These are phyloP conservation scores for Rheum nobile DNA, from an alignment of 148 eudicot genomes.

Conservation along the genomic window DNA sequence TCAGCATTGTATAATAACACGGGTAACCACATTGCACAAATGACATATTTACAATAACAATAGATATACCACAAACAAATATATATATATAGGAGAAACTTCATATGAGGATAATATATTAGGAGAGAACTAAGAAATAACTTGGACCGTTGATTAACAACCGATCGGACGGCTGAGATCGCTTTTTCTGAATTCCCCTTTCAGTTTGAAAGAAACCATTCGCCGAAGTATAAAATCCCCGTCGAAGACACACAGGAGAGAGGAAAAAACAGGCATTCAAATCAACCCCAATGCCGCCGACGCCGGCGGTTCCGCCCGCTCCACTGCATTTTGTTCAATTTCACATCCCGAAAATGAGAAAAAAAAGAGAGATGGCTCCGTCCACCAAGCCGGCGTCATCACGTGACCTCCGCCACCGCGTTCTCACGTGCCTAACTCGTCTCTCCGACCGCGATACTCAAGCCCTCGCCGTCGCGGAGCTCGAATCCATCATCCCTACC, in stretches of 20 bases:
- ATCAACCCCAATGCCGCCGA: slow-evolving; percentile 20
- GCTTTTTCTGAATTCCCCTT: no score
- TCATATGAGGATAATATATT: no score
- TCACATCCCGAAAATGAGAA: not conserved
- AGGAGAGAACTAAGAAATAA: no score
- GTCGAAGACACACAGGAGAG: not conserved
- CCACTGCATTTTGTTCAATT: not conserved
- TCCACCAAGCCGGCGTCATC: slow-evolving; percentile 15
- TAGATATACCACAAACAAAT: no score
- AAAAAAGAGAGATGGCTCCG: slow-evolving; percentile 4
- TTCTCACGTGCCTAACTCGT: slow-evolving; percentile 65
- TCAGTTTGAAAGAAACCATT: not conserved
- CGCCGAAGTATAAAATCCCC: slow-evolving; percentile 1
- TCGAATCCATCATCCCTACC: slow-evolving; percentile 52
- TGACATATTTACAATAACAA: no score
- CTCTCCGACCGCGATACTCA: slow-evolving; percentile 90
- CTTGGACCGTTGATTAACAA: no score
- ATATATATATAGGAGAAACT: no score
- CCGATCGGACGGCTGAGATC: no score
- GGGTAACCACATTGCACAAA: no score
- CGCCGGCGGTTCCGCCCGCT: slow-evolving; percentile 15
- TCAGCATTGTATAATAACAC: no score
- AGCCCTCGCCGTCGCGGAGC: slow-evolving; percentile 59
- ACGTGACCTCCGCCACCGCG: slow-evolving; percentile 71
- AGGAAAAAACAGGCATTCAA: not conserved